phyloP scores from a whole-genome alignment of 176 grass and related monocot genomes.

The Chrysopogon serrulatus region DNA sequence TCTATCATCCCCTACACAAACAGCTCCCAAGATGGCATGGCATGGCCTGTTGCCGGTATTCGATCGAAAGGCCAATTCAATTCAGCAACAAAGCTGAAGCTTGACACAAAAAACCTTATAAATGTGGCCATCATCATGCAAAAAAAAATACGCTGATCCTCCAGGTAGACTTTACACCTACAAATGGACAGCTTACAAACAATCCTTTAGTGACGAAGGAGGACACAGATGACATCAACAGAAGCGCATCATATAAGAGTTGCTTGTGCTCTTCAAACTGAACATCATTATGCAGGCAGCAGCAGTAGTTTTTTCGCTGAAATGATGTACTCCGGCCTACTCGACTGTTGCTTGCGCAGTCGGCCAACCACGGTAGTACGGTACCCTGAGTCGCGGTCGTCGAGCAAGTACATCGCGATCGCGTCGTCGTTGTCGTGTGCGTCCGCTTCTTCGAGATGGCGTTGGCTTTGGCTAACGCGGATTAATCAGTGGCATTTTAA shows the following conservation, averaged over 20 bases:
- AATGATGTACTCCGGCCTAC: not conserved
- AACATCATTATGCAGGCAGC: not conserved
- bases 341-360: conserved; percentile 8
- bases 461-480: not conserved
- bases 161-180: not conserved
- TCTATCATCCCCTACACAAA: not conserved
- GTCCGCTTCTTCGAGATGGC: not conserved
- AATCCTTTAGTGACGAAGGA: not conserved
- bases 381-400: not conserved
- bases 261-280: not conserved
- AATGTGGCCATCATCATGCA: not conserved
- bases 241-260: not conserved
- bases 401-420: not conserved
- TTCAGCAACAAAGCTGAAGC: not conserved
- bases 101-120: not conserved
- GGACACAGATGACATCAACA: not conserved
- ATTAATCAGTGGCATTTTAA: not conserved
- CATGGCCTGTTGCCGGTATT: not conserved
- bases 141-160: not conserved
- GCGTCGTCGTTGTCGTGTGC: not conserved
- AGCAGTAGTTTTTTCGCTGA: not conserved
- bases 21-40: not conserved
- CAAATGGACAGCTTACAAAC: not conserved
- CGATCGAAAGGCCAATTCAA: not conserved
- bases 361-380: not conserved